Conservation (phyloP, 1,284 basidiomycete genomes). For the Meripilus lineatus region DNA sequence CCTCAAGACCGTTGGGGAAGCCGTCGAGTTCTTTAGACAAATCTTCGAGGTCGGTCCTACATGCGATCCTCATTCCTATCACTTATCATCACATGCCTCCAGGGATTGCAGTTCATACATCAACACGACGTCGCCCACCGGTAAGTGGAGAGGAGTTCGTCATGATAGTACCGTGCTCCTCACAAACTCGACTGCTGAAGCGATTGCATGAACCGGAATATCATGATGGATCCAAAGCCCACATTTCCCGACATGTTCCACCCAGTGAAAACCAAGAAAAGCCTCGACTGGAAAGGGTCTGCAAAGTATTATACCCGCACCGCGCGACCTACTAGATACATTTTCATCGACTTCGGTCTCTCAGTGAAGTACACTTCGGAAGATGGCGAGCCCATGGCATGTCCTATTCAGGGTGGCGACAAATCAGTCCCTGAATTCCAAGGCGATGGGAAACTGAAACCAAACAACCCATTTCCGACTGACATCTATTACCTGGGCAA, state of each 20-base stretch:
- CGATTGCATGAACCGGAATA: conserved; percentile 30
- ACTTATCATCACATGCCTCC: not conserved
- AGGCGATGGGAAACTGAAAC: conserved; percentile 7
- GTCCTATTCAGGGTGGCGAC: conserved; percentile 15
- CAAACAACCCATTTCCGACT: conserved; percentile 22
- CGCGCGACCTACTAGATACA: no score
- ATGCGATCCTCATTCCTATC: not conserved
- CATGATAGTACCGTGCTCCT: no score
- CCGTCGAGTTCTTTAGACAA: no score
- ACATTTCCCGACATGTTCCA: conserved; percentile 24
- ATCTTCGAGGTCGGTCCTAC: conserved; percentile 30
- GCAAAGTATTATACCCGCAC: no score
- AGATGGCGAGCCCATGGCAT: conserved; percentile 14
- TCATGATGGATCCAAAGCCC: conserved; percentile 30
- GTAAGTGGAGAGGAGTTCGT: no score
- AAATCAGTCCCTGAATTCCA: conserved; percentile 18
- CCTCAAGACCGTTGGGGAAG: conserved; percentile 21
- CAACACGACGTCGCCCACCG: conserved; percentile 33
- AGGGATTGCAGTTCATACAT: conserved; percentile 39
- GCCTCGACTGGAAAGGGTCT: conserved; percentile 11
- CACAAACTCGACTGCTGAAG: no score
- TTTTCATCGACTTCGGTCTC: no score
- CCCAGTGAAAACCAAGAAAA: conserved; percentile 12
- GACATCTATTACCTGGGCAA: no score
- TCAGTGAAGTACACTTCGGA: conserved; percentile 20